These are phyloP conservation scores for Lasiosphaeris hirsuta DNA, from an alignment of 495 filamentous ascomycete genomes.

Conservation along the genomic window DNA sequence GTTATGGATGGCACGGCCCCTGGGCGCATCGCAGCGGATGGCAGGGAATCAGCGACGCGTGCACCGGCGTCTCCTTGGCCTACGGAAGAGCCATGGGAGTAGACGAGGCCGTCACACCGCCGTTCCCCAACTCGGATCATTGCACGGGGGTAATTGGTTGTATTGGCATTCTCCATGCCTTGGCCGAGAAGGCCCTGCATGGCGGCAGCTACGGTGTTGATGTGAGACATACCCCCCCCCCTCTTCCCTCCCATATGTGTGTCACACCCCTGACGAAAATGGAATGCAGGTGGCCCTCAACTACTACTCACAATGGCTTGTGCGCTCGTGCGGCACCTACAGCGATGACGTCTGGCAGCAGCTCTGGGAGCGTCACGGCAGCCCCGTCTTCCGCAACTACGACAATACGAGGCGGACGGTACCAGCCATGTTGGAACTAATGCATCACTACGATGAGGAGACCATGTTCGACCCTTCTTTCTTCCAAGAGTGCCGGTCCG, in stretches of 20 bases:
- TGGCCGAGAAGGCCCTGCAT: neutral
- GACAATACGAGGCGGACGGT: neutral
- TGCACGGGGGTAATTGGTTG: conserved; percentile 18
- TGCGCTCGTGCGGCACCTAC: neutral
- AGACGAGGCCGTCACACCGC: conserved; percentile 56
- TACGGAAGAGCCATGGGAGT: conserved; percentile 58
- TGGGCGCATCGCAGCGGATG: conserved; percentile 51
- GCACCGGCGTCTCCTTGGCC: conserved; percentile 50
- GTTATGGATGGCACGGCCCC: conserved; percentile 55
- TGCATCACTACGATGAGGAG: neutral
- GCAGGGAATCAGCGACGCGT: conserved; percentile 57
- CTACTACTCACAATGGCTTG: conserved; percentile 5
- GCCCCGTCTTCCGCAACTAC: neutral
- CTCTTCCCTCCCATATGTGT: neutral
- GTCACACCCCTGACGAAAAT: neutral
- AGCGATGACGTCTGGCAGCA: neutral
- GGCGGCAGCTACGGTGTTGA: neutral
- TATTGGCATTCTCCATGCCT: neutral
- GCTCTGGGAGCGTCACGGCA: neutral
- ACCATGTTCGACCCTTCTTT: neutral
- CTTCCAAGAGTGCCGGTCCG: neutral
- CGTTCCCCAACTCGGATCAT: conserved; percentile 65
- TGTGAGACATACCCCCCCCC: neutral
- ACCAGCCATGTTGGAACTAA: neutral
- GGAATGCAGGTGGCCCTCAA: neutral